Base-by-base conservation (phyloP, 257 asterid species). In the Nicotiana otophora region DNA sequence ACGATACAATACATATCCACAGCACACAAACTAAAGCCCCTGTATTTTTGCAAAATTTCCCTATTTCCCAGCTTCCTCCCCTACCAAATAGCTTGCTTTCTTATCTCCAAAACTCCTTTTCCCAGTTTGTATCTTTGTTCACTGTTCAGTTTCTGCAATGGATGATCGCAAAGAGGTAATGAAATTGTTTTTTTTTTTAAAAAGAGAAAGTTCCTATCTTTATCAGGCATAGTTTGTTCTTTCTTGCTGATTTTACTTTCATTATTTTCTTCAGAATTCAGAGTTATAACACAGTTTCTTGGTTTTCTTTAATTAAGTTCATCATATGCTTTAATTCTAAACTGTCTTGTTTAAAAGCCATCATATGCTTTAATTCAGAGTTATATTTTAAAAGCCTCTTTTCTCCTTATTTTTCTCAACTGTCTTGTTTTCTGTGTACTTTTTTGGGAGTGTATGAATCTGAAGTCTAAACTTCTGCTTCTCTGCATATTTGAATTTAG, bases 161-260 rank as follows among this genome's bases (percentile, higher is more conserved):
- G 88, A 85, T 64, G 62, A 84, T 55, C 72, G 84, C 58, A 85
- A 82, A 68, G 88, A 85, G 88, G 88, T 85, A 79, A 85, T 76
- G 74, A 30, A 31, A 6, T 2, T 31, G 34, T 31, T 31, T 42
- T 42, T 42, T 1, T 5, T 6, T 1, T 39, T 39, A n/a, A n/a
- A n/a, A 72, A 8, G 3, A 30, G 17, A 3, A 14, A 31, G 16
- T 5, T 16, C 4, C 10, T 36, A 34, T 69, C 57, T 82, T 23
- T 20, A 19, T 83, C n/a, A 10, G 33, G 33, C 3, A 15, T 70
- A 5, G 26, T 57, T 51, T 30, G 51, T 39, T 70, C 1, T 20
- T n/a, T 51, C 4, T 57, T 14, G 46, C 39, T 17, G 33, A 26
- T 36, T 80, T 85, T 79, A 33, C 55, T 78, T 20, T 34, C 58